Evolutionary conservation across 805 yeast species (phyloP).

Genomic region (Suhomyces faveliae): DNA sequence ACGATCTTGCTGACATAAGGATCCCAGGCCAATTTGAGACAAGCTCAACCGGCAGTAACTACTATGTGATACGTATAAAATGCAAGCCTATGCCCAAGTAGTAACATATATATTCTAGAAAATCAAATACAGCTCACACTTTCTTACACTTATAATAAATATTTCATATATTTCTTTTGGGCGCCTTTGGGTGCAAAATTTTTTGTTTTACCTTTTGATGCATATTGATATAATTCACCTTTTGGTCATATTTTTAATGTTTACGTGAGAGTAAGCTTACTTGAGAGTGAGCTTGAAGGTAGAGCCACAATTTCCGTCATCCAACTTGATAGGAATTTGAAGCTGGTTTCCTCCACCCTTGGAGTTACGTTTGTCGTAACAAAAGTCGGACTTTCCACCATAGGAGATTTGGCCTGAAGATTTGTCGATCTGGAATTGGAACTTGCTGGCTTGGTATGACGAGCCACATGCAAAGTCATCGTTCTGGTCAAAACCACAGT

Average conservation of each 20-base stretch:
- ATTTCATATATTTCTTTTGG: neutral
- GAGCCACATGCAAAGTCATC: conserved; percentile 15
- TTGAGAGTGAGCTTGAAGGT: conserved; percentile 11
- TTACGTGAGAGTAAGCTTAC: conserved; percentile 1
- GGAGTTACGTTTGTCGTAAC: conserved; percentile 26
- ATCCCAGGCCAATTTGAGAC: conserved; percentile 3
- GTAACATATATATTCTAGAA: neutral
- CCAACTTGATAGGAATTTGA: conserved; percentile 22
- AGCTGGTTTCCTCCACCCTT: conserved; percentile 23
- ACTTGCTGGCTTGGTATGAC: conserved; percentile 25
- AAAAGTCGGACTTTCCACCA: conserved; percentile 65
- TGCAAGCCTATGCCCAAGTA: conserved; percentile 5
- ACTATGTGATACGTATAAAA: conserved; percentile 8
- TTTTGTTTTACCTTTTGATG: too few relatives aligned
- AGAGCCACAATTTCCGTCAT: conserved; percentile 17
- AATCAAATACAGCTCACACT: too few relatives aligned
- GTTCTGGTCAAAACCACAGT: conserved; percentile 48
- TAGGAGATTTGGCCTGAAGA: conserved; percentile 48
- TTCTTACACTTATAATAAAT: neutral
- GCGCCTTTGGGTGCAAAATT: neutral
- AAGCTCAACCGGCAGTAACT: conserved; percentile 5
- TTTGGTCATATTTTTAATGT: neutral
- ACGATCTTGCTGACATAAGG: neutral
- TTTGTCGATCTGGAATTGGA: conserved; percentile 58
- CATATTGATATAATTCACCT: too few relatives aligned